A percentile compares a stretch with the other conserved stretches of the same genome.
phyloP scores from a whole-genome alignment of 805 yeast genomes.

The Pichia cabralensis region DNA sequence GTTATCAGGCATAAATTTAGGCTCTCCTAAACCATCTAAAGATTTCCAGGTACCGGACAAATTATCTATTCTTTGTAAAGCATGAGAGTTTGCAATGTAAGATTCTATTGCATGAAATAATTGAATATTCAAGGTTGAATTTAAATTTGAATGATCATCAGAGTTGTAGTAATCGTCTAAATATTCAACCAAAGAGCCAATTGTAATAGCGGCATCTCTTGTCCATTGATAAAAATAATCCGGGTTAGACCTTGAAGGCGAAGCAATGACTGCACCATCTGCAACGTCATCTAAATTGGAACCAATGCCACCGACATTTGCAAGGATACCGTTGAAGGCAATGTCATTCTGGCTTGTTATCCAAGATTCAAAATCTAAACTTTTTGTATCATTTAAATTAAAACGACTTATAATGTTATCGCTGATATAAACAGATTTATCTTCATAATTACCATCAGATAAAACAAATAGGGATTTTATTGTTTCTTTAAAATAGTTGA shows the following conservation, averaged over 20 bases:
- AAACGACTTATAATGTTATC: constrained; percentile 2
- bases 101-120: constrained; percentile 34
- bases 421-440: no score
- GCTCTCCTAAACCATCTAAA: constrained; percentile 72
- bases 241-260: constrained; percentile 64
- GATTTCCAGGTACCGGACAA: constrained; percentile 53
- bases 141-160: constrained; percentile 13
- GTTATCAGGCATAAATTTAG: constrained; percentile 68
- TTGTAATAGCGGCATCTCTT: constrained; percentile 80
- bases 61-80: constrained; percentile 58
- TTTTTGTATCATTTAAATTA: background rate
- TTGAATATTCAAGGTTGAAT: constrained; percentile 13
- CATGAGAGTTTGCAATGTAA: constrained; percentile 49
- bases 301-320: constrained; percentile 47
- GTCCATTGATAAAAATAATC: constrained; percentile 87
- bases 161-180: constrained; percentile 31
- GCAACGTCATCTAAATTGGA: constrained; percentile 30
- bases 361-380: constrained; percentile 36
- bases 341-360: constrained; percentile 30
- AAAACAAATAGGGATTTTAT: no score
- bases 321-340: constrained; percentile 37
- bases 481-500: no score
- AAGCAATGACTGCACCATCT: constrained; percentile 72
- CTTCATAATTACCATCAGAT: no score
- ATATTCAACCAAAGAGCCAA: constrained; percentile 50